These are phyloP conservation scores for Scedosporium apiospermum DNA, from an alignment of 2,329 filamentous ascomycete species.

Conservation along the genomic window DNA sequence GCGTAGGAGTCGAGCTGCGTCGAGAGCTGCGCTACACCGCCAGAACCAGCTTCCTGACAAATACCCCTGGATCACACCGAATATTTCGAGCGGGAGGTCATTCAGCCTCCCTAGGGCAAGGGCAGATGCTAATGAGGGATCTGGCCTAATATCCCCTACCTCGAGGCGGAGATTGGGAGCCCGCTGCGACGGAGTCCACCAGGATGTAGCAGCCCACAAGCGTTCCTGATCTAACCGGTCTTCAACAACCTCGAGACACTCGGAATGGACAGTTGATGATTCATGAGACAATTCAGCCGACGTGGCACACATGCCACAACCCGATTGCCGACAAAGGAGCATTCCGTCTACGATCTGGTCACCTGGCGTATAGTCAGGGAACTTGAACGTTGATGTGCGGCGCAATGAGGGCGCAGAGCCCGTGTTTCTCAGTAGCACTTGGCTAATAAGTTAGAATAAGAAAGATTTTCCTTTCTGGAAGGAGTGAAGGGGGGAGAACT, in stretches of 20 bases:
- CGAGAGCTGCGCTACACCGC: slow-evolving; percentile 5
- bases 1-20: not conserved
- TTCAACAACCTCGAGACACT: slow-evolving; percentile 8
- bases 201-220: slow-evolving; percentile 8
- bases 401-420: too few relatives aligned
- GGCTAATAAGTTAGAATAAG: too few relatives aligned
- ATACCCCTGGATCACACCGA: slow-evolving; percentile 7
- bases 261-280: slow-evolving; percentile 8
- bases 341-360: not conserved
- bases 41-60: slow-evolving; percentile 7
- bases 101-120: slow-evolving; percentile 4
- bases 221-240: not conserved
- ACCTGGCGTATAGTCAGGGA: not conserved
- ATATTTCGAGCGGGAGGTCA: slow-evolving; percentile 9
- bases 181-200: slow-evolving; percentile 9
- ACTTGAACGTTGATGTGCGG: not conserved
- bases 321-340: slow-evolving; percentile 7
- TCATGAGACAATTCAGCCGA: slow-evolving; percentile 9
- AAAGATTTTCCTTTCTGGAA: not conserved
- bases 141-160: slow-evolving; percentile 1
- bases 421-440: not conserved
- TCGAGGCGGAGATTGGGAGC: slow-evolving; percentile 9
- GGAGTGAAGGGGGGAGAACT: not conserved
- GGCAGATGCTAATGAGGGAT: slow-evolving; percentile 1
- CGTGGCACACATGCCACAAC: slow-evolving; percentile 6